Conservation (phyloP, 1,284 basidiomycete species). For the Boletus semigastroideus region DNA sequence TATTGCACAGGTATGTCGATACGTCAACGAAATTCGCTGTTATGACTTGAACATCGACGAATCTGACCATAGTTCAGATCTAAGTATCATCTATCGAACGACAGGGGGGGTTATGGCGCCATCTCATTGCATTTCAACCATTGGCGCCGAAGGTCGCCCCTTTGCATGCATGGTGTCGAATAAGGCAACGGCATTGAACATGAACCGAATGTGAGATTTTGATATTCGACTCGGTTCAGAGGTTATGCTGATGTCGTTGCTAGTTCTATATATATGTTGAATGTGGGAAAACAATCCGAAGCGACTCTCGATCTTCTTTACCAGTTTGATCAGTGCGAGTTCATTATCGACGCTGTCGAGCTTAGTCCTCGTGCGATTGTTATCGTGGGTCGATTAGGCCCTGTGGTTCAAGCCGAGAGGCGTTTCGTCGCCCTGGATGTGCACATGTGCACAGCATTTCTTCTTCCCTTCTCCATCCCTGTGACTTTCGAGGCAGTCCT, state of each 20-base stretch:
- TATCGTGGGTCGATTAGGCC: neutral
- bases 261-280: conserved; percentile 17
- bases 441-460: conserved; percentile 1
- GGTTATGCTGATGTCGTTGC: neutral
- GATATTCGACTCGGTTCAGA: neutral
- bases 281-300: conserved; percentile 1
- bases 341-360: neutral
- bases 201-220: conserved; percentile 6
- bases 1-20: conserved; percentile 15
- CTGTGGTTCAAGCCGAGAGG: neutral
- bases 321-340: conserved; percentile 7
- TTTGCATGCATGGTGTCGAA: conserved; percentile 18
- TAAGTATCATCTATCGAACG: conserved; percentile 9
- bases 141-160: conserved; percentile 16
- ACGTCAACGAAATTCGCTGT: conserved; percentile 16
- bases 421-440: conserved; percentile 14
- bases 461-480: neutral
- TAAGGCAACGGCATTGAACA: neutral
- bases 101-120: conserved; percentile 5
- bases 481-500: neutral
- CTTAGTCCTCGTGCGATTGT: conserved; percentile 18
- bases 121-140: conserved; percentile 11
- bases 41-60: conserved; percentile 19
- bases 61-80: conserved; percentile 4
- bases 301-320: conserved; percentile 17